Percentiles rank a stretch among this genome's conserved stretches.
phyloP scores from a whole-genome alignment of 164 flowering plant species.

The Umbellularia californica region DNA sequence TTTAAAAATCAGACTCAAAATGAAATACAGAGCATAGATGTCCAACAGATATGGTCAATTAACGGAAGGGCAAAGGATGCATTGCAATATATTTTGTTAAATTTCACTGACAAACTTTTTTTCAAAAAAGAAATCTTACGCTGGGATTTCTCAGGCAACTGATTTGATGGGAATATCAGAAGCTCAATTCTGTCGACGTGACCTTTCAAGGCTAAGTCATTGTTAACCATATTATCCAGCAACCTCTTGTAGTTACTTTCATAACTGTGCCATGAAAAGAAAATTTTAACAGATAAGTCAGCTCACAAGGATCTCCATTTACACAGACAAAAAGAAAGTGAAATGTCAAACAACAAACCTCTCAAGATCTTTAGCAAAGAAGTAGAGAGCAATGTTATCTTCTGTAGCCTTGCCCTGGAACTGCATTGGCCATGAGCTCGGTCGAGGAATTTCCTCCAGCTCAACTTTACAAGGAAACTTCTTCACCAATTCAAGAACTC shows the following conservation, averaged over 20 bases:
- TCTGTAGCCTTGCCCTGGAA: slow-evolving; percentile 56
- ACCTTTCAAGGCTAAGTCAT: slow-evolving; percentile 86
- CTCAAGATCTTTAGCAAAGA: slow-evolving; percentile 83
- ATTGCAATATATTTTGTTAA: background rate
- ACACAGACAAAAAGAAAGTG: background rate
- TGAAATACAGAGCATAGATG: background rate
- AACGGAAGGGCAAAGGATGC: background rate
- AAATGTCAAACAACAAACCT: slow-evolving; percentile 38
- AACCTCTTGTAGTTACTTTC: slow-evolving; percentile 60
- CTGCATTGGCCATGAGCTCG: slow-evolving; percentile 74
- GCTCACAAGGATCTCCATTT: background rate
- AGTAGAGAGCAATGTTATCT: slow-evolving; percentile 82
- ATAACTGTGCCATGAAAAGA: slow-evolving; percentile 44
- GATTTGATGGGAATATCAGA: slow-evolving; percentile 78
- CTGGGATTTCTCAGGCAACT: slow-evolving; percentile 71
- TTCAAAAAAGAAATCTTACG: slow-evolving; percentile 49
- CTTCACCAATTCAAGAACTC: slow-evolving; percentile 63
- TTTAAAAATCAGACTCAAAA: no score
- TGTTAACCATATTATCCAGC: slow-evolving; percentile 68
- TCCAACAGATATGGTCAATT: background rate
- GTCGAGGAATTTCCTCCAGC: slow-evolving; percentile 70
- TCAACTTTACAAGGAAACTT: slow-evolving; percentile 47
- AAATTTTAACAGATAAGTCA: slow-evolving; percentile 1
- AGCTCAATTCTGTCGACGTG: slow-evolving; percentile 69
- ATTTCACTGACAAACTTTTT: no score